A percentile compares a stretch with the other conserved stretches of the same genome.
Conservation (phyloP, 768 basidiomycete species). For the Amanita fuliginea region DNA sequence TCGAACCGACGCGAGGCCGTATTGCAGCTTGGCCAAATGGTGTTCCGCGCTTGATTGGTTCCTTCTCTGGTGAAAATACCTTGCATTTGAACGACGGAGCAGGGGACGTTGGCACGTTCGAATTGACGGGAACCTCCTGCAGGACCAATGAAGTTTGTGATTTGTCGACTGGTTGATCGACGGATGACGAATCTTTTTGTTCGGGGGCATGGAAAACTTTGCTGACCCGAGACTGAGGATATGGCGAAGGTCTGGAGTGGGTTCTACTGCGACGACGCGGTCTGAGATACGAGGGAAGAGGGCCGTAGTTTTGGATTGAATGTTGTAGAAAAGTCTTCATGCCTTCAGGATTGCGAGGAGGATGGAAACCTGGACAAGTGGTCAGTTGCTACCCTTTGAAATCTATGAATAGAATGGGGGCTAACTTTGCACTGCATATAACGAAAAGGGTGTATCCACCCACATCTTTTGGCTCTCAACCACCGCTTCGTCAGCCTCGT, state of each 20-base stretch:
- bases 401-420: slow-evolving; percentile 7
- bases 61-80: slow-evolving; percentile 22
- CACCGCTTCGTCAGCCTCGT: slow-evolving; percentile 58
- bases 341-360: slow-evolving; percentile 48
- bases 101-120: background rate
- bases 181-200: slow-evolving; percentile 11
- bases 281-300: slow-evolving; percentile 11
- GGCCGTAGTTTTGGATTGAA: slow-evolving; percentile 59
- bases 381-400: slow-evolving; percentile 1
- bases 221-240: slow-evolving; percentile 19
- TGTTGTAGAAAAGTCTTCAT: slow-evolving; percentile 70
- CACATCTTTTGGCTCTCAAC: slow-evolving; percentile 54
- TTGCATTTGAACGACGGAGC: too few species aligned
- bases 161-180: slow-evolving; percentile 8
- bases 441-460: slow-evolving; percentile 63
- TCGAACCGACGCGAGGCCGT: too few species aligned
- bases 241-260: slow-evolving; percentile 63
- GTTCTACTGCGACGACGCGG: slow-evolving; percentile 41
- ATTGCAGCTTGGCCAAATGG: slow-evolving; percentile 20
- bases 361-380: slow-evolving; percentile 49
- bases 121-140: background rate
- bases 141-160: slow-evolving; percentile 11
- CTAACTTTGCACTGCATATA: slow-evolving; percentile 67
- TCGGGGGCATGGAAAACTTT: slow-evolving; percentile 23
- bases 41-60: slow-evolving; percentile 22